Evolutionary conservation across 2,329 filamentous ascomycete species (phyloP).

Genomic region (Elsinoe ampelina): DNA sequence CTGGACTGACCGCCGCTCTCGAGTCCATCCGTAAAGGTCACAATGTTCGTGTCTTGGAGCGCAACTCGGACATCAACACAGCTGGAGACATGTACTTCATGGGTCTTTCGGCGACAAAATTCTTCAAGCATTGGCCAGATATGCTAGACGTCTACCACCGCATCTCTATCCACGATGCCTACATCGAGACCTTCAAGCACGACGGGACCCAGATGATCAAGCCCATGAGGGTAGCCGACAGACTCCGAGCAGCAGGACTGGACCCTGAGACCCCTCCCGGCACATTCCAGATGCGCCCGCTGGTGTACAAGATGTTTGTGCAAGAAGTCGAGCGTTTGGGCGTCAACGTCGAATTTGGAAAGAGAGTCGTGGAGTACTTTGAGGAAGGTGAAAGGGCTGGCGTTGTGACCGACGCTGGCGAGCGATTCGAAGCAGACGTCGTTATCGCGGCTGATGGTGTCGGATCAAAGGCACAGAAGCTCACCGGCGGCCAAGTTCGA

Average conservation of each 20-base stretch:
- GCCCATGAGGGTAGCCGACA: constrained; percentile 42
- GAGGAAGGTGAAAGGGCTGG: constrained; percentile 30
- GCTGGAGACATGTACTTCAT: constrained; percentile 54
- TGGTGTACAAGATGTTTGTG: constrained; percentile 48
- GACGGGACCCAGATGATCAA: constrained; percentile 41
- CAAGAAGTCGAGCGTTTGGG: constrained; percentile 39
- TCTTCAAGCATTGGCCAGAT: constrained; percentile 48
- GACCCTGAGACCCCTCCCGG: constrained; percentile 43
- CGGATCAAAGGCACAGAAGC: constrained; percentile 36
- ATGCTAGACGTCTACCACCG: constrained; percentile 42
- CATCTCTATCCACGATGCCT: constrained; percentile 46
- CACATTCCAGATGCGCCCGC: constrained; percentile 47
- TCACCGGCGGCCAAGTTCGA: constrained; percentile 37
- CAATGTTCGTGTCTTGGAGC: constrained; percentile 25
- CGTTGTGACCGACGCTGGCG: constrained; percentile 31
- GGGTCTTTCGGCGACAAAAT: constrained; percentile 46
- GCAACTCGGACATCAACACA: constrained; percentile 42
- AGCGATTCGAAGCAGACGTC: constrained; percentile 34
- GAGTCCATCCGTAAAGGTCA: constrained; percentile 27
- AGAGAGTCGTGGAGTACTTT: constrained; percentile 36
- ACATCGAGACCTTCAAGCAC: constrained; percentile 49
- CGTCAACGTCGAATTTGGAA: constrained; percentile 35
- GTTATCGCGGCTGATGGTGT: constrained; percentile 31
- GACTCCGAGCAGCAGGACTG: constrained; percentile 37
- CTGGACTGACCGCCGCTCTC: constrained; percentile 25